phyloP scores from a whole-genome alignment of 768 basidiomycete species.

The Termitomyces sp. region DNA sequence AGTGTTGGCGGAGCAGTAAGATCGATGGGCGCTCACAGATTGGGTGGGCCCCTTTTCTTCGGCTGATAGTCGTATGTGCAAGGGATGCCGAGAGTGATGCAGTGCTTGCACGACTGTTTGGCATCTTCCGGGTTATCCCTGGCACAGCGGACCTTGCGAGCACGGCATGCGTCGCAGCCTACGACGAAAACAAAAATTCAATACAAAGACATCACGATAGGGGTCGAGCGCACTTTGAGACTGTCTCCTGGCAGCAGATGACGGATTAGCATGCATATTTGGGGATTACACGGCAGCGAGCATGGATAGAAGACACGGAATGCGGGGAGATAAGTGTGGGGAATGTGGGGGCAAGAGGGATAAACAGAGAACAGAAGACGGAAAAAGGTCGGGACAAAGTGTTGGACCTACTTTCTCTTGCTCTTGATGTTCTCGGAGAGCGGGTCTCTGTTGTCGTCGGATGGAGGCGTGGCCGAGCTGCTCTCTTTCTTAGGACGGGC shows the following conservation, averaged over 20 bases:
- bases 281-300: constrained; percentile 19
- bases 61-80: constrained; percentile 94
- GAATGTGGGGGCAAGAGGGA: constrained; percentile 37
- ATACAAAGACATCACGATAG: not conserved
- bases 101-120: constrained; percentile 83
- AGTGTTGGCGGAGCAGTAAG: not conserved
- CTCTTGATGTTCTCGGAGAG: constrained; percentile 65
- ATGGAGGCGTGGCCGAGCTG: constrained; percentile 56
- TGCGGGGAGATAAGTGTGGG: constrained; percentile 25
- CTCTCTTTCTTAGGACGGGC: constrained; percentile 64
- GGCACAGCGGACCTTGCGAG: constrained; percentile 82
- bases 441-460: constrained; percentile 59
- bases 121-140: constrained; percentile 74
- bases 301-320: constrained; percentile 31
- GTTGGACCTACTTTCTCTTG: constrained; percentile 69
- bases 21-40: constrained; percentile 53
- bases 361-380: constrained; percentile 32
- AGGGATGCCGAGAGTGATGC: constrained; percentile 71
- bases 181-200: constrained; percentile 14
- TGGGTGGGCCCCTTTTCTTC: constrained; percentile 90
- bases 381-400: constrained; percentile 51
- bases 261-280: constrained; percentile 28
- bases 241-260: constrained; percentile 55
- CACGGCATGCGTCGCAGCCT: constrained; percentile 87
- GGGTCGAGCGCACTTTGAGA: constrained; percentile 55